Evolutionary conservation across 495 filamentous ascomycete species (phyloP).

Genomic region (Annulohypoxylon stygium): DNA sequence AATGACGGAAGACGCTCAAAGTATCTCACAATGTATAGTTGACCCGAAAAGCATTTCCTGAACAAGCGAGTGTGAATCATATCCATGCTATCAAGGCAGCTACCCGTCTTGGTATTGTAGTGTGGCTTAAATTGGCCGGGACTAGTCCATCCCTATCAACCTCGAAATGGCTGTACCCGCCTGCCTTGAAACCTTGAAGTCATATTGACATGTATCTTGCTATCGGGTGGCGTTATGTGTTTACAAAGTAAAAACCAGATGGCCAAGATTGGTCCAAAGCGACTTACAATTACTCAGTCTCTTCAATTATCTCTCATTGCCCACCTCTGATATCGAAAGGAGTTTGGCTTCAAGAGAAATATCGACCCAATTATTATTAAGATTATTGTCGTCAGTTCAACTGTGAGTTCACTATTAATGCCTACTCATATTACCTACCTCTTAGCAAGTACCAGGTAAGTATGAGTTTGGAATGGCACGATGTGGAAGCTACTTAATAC

Average conservation of each 20-base stretch:
- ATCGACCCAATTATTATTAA: not conserved
- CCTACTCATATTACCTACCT: not conserved
- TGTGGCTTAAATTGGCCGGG: constrained; percentile 1
- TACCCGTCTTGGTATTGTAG: constrained; percentile 30
- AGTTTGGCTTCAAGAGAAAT: not conserved
- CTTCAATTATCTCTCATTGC: not conserved
- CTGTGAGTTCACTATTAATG: not conserved
- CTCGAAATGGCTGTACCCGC: not conserved
- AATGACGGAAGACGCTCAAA: not conserved
- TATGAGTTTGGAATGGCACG: not conserved
- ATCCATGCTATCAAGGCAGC: constrained; percentile 12
- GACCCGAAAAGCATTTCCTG: not conserved
- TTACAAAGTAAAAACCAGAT: not conserved
- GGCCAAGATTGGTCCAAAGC: not conserved
- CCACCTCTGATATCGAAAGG: not conserved
- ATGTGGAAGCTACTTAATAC: not conserved
- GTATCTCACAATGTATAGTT: not conserved
- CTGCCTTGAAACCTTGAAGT: not conserved
- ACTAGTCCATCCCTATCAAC: not conserved
- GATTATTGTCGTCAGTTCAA: not conserved
- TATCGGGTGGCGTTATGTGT: not conserved
- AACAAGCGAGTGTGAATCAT: not conserved
- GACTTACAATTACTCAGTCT: too few relatives aligned
- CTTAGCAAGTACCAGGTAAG: too few relatives aligned
- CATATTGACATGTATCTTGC: not conserved